phyloP scores from a whole-genome alignment of 768 basidiomycete species.

The Artomyces pyxidatus region DNA sequence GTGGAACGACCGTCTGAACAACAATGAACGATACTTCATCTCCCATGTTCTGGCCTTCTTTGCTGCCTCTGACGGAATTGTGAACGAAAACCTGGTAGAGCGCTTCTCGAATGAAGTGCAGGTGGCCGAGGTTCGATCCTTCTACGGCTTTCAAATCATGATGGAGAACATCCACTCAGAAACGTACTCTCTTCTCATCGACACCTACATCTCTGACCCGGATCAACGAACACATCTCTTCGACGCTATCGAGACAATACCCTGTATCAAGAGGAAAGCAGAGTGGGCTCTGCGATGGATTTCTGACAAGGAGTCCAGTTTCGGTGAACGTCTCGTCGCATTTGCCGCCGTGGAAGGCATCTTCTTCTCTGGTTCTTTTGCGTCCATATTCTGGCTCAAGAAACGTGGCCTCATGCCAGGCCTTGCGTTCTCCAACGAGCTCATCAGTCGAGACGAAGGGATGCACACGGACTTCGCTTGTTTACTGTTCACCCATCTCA shows the following conservation, averaged over 20 bases:
- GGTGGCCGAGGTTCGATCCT: slow-evolving; percentile 86
- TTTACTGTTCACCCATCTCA: slow-evolving; percentile 77
- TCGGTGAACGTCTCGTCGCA: slow-evolving; percentile 84
- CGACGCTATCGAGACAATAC: slow-evolving; percentile 89
- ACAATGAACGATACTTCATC: slow-evolving; percentile 81
- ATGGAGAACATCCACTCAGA: slow-evolving; percentile 98
- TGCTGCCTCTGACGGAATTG: slow-evolving; percentile 92
- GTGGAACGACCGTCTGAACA: slow-evolving; percentile 77
- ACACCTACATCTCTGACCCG: slow-evolving; percentile 86
- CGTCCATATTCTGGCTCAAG: slow-evolving; percentile 95
- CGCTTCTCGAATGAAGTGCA: slow-evolving; percentile 93
- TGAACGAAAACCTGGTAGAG: slow-evolving; percentile 93
- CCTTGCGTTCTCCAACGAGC: slow-evolving; percentile 92
- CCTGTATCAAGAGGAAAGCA: slow-evolving; percentile 86
- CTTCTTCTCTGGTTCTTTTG: slow-evolving; percentile 93
- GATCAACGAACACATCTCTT: slow-evolving; percentile 75
- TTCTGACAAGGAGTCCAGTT: slow-evolving; percentile 67
- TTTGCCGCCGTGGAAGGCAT: slow-evolving; percentile 96
- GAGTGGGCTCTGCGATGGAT: slow-evolving; percentile 97
- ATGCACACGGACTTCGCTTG: slow-evolving; percentile 97
- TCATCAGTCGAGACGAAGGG: slow-evolving; percentile 93
- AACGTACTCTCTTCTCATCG: slow-evolving; percentile 92
- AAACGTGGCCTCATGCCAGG: slow-evolving; percentile 98
- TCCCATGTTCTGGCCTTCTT: slow-evolving; percentile 95
- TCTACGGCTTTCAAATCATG: slow-evolving; percentile 98